These are phyloP conservation scores for Aspergillus sclerotiicarbonarius DNA, from an alignment of 495 filamentous ascomycete species.

Conservation along the genomic window DNA sequence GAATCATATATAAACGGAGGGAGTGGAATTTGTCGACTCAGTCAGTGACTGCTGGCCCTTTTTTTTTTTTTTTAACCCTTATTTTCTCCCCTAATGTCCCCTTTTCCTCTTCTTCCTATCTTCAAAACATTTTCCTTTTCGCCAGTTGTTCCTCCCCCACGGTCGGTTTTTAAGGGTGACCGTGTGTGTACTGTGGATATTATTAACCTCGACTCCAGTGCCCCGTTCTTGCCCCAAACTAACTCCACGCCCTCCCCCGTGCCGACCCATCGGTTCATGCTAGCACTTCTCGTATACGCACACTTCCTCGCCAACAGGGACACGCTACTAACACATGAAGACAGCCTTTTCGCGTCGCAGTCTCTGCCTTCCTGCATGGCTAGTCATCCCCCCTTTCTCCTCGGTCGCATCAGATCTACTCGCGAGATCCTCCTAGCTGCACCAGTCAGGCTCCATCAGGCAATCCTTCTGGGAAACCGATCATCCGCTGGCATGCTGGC, in stretches of 20 bases:
- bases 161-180: no score
- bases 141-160: no score
- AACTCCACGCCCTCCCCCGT: slow-evolving; percentile 16
- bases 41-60: not conserved
- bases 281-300: not conserved
- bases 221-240: slow-evolving; percentile 1
- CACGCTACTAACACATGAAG: not conserved
- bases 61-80: not conserved
- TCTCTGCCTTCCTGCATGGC: not conserved
- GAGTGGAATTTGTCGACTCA: not conserved
- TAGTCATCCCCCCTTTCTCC: not conserved
- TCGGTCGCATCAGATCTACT: not conserved
- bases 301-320: not conserved
- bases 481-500: not conserved
- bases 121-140: no score
- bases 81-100: not conserved
- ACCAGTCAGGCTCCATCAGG: not conserved
- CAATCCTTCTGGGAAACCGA: not conserved
- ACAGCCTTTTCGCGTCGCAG: not conserved
- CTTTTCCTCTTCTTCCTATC: no score
- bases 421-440: not conserved
- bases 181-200: slow-evolving; percentile 6
- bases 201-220: slow-evolving; percentile 5
- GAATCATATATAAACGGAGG: not conserved
- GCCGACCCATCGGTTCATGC: not conserved